These are phyloP conservation scores for Agaricus subrufescens DNA, from an alignment of 768 basidiomycete genomes.

Conservation along the genomic window DNA sequence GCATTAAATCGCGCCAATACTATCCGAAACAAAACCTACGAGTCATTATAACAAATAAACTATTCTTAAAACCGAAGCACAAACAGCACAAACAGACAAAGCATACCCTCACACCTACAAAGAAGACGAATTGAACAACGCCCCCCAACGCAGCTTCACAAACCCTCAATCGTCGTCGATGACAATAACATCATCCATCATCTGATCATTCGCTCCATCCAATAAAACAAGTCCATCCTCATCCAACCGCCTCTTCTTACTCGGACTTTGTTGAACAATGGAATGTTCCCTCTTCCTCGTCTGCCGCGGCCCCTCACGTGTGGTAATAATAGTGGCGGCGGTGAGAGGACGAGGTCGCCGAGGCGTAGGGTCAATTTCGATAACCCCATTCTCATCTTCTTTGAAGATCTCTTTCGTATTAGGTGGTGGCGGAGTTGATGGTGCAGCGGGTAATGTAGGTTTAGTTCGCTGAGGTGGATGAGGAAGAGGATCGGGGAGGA, in stretches of 20 bases:
- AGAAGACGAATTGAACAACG: background rate
- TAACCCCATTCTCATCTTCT: constrained; percentile 50
- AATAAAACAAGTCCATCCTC: constrained; percentile 72
- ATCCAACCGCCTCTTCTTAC: constrained; percentile 61
- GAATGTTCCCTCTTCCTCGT: constrained; percentile 19
- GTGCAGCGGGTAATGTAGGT: constrained; percentile 26
- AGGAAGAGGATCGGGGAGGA: constrained; percentile 65
- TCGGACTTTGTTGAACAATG: constrained; percentile 40
- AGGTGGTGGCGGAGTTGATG: constrained; percentile 35
- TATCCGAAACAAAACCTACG: too few species aligned
- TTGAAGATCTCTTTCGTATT: constrained; percentile 23
- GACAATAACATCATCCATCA: constrained; percentile 36
- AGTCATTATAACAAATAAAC: too few species aligned
- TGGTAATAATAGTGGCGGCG: background rate
- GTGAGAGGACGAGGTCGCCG: constrained; percentile 28
- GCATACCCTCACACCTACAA: background rate
- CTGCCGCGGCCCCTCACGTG: constrained; percentile 2
- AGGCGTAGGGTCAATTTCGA: constrained; percentile 50
- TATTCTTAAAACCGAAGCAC: too few species aligned
- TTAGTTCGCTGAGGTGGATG: constrained; percentile 43
- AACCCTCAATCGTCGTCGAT: constrained; percentile 21
- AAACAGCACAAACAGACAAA: background rate
- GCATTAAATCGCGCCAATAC: too few species aligned
- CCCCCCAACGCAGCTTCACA: background rate
- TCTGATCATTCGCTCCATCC: constrained; percentile 48